These are phyloP conservation scores for Dendrocalamus latiflorus DNA, from an alignment of 202 grass and related monocot genomes.

Conservation along the genomic window DNA sequence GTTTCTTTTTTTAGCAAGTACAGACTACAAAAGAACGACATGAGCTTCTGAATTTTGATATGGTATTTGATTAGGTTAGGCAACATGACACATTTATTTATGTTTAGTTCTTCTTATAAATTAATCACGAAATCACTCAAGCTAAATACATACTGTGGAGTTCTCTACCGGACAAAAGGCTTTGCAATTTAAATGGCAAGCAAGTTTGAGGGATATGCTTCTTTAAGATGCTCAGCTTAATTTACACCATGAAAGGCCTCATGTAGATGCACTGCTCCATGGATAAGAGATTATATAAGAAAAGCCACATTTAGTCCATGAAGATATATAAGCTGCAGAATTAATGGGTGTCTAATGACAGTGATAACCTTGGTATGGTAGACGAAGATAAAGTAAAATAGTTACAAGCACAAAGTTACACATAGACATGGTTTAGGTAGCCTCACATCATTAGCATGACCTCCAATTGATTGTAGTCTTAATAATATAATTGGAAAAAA, in stretches of 20 bases:
- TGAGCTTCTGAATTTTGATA: too few relatives aligned
- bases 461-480: not conserved
- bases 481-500: not conserved
- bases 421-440: not conserved
- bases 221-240: not conserved
- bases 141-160: too few relatives aligned
- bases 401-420: not conserved
- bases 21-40: too few relatives aligned
- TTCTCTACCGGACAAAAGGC: too few relatives aligned
- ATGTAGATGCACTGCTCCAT: not conserved
- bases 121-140: too few relatives aligned
- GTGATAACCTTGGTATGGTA: conserved; percentile 2
- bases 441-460: not conserved
- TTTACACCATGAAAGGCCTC: not conserved
- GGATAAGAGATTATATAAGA: not conserved
- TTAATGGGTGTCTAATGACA: too few relatives aligned
- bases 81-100: too few relatives aligned
- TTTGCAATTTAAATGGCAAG: too few relatives aligned
- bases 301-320: not conserved
- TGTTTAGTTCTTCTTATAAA: too few relatives aligned
- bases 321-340: not conserved
- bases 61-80: too few relatives aligned
- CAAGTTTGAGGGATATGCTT: not conserved
- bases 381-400: not conserved
- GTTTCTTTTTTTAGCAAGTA: too few relatives aligned